Evolutionary conservation across 768 basidiomycete genomes (phyloP).

Genomic region (Serpula lacrymans): DNA sequence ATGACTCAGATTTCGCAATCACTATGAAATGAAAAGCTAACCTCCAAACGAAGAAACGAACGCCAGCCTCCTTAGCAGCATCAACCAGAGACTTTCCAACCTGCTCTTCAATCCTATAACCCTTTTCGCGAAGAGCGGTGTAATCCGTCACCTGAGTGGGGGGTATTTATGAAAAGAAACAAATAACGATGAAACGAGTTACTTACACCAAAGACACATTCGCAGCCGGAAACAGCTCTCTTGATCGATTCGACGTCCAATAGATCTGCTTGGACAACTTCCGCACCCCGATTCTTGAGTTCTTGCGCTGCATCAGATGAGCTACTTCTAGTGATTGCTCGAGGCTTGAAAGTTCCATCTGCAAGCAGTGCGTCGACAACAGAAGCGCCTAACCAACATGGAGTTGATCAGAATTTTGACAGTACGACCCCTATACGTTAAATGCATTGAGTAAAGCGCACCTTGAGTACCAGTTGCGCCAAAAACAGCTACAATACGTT

Average conservation of each 20-base stretch:
- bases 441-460: too few species aligned
- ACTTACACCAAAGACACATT: slow-evolving; percentile 16
- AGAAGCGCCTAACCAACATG: slow-evolving; percentile 13
- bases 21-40: slow-evolving; percentile 18
- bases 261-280: slow-evolving; percentile 14
- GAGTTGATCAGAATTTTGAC: too few species aligned
- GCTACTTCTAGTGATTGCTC: slow-evolving; percentile 12
- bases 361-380: slow-evolving; percentile 11
- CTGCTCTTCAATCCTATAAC: slow-evolving; percentile 5
- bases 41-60: too few species aligned
- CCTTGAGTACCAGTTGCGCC: too few species aligned
- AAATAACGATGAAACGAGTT: too few species aligned
- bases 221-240: slow-evolving; percentile 14
- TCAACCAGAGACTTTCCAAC: slow-evolving; percentile 22
- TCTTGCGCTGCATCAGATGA: slow-evolving; percentile 5
- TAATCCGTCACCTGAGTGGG: slow-evolving; percentile 14
- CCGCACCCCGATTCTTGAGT: slow-evolving; percentile 7
- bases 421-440: too few species aligned
- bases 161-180: too few species aligned
- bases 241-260: slow-evolving; percentile 9
- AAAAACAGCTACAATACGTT: too few species aligned
- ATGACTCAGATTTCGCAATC: too few species aligned
- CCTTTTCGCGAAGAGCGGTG: slow-evolving; percentile 7
- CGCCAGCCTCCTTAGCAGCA: slow-evolving; percentile 19
- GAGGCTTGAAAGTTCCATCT: slow-evolving; percentile 15